Evolutionary conservation across 257 asterid species (phyloP).

Genomic region (Parsonsia alboflavescens): DNA sequence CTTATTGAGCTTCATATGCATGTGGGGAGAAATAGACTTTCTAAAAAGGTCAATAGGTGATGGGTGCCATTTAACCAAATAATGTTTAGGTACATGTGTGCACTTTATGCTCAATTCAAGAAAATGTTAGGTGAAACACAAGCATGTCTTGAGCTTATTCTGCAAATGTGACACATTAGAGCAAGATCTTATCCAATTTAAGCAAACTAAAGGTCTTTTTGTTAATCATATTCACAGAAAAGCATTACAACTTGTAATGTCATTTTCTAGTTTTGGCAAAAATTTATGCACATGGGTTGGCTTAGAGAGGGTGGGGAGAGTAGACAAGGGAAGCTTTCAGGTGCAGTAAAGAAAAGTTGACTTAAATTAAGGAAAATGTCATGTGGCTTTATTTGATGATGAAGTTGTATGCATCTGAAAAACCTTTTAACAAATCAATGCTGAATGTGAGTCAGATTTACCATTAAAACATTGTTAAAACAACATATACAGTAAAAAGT

Average conservation of each 20-base stretch:
- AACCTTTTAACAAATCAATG: background rate
- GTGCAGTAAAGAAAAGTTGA: background rate
- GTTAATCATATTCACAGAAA: too few relatives aligned
- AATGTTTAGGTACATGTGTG: too few relatives aligned
- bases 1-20: constrained; percentile 8
- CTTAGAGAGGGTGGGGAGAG: background rate
- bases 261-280: background rate
- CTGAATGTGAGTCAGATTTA: background rate
- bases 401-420: background rate
- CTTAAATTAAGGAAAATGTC: background rate
- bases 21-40: background rate
- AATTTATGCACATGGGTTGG: background rate
- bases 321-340: background rate
- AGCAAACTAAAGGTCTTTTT: background rate
- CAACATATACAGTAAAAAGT: background rate
- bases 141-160: background rate
- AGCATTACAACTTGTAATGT: background rate
- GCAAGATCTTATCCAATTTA: background rate
- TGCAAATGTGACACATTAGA: background rate
- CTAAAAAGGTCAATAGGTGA: constrained; percentile 3
- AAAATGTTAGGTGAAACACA: constrained; percentile 1
- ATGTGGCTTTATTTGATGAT: background rate
- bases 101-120: background rate
- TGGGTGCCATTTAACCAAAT: background rate
- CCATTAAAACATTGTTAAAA: too few relatives aligned